Base-by-base conservation (phyloP, 164 flowering plant genomes). In the Tetrastigma voinierianum region DNA sequence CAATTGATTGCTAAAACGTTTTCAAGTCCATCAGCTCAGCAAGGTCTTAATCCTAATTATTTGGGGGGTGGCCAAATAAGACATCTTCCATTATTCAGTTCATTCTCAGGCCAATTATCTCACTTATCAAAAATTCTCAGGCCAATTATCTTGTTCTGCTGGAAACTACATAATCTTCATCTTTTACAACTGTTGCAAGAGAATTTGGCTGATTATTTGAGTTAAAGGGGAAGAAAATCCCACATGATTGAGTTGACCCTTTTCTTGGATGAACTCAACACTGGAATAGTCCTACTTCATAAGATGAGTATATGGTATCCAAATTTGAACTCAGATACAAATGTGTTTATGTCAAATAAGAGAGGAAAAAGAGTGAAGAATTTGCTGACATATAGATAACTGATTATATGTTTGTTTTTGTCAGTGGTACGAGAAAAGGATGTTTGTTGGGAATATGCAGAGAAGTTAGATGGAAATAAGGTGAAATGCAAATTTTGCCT, bases 351-450 rank as follows among this genome's bases (percentile, higher is more conserved):
- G 20, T 46, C 21, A 56, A 21, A 25, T 13, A 46, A 17, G 10
- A 32, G 17, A 5, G 19, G 13, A 48, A 17, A 9, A n/a, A n/a
- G 44, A 59, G 62, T 2, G 57, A 13, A 19, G 19, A 45, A 17
- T 12, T 3, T 47, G 10, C 15, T 23, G 47, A 18, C 32, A 44
- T 24, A 19, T 3, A 16, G 19, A 44, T 51, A n/a, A n/a, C 51
- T 51, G 16, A 19, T 68, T 60, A 1, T 63, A 5, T 59, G 15
- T 21, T 24, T 32, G 23, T 67, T 10, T 46, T 53, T 67, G 67
- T 47, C 86, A 90, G 95, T 93, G 98, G 98, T 93, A 69, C 83
- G 98, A 58, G 98, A 93, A 70, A 93, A 87, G 73, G 98, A 94
- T 76, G 74, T 84, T 17, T 94, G 97, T 70, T 94, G 98, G 98